Percentiles rank a stretch among this genome's conserved stretches.
Conservation (phyloP, 1,284 basidiomycete species). For the Ceratobasidium sp. region DNA sequence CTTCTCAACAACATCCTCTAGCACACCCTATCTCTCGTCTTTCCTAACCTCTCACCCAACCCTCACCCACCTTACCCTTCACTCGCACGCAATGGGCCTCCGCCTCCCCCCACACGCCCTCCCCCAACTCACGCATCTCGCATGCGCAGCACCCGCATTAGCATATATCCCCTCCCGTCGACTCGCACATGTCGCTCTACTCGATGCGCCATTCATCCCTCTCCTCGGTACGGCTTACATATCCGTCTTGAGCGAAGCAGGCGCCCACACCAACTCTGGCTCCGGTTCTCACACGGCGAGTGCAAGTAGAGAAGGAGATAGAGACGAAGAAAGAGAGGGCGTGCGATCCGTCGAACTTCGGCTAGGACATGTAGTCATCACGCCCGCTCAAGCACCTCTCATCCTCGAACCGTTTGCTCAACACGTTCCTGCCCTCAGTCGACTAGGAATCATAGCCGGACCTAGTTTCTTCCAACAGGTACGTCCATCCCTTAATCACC, state of each 20-base stretch:
- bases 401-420: conserved; percentile 28
- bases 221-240: conserved; percentile 17
- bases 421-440: conserved; percentile 24
- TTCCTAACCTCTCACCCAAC: conserved; percentile 18
- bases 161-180: conserved; percentile 3
- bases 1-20: conserved; percentile 27
- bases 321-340: conserved; percentile 7
- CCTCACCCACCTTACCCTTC: conserved; percentile 27
- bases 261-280: background rate
- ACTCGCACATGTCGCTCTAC: conserved; percentile 22
- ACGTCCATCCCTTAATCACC: too few species aligned
- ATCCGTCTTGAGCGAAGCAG: conserved; percentile 19
- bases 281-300: background rate
- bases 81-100: conserved; percentile 31
- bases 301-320: background rate
- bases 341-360: conserved; percentile 22
- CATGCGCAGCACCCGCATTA: conserved; percentile 33
- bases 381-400: conserved; percentile 21
- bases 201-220: conserved; percentile 34
- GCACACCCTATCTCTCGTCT: conserved; percentile 2
- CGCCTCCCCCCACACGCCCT: conserved; percentile 20
- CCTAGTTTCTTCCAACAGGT: conserved; percentile 27
- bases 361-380: conserved; percentile 31
- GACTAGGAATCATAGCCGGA: conserved; percentile 23
- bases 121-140: conserved; percentile 23